Base-by-base conservation (phyloP, 1,139 yeast genomes). In the Eremothecium gossypii region DNA sequence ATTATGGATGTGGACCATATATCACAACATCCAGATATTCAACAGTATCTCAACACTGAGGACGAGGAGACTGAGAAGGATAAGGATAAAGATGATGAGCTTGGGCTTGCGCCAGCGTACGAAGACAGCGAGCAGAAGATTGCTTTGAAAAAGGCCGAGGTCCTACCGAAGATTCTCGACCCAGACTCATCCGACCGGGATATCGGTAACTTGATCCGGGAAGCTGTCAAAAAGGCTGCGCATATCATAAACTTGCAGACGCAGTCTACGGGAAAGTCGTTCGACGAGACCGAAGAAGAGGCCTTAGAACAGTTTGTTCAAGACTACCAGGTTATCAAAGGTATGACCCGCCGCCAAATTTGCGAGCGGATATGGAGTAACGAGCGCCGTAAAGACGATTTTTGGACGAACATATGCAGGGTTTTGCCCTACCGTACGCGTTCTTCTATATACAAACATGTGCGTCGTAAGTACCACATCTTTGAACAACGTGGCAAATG, bases 371-470 rank as follows among this genome's bases (percentile, higher is more conserved):
- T 89, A 30, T 89, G 97, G 97, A 70, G 89, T 7, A 77, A 77
- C 49, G 91, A 83, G 50, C 73, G 96, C 20, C 77, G 77, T 49
- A 85, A 84, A 63, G 96, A 87, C 62, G 79, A 76, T 50, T 86
- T 89, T 54, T 89, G 97, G 97, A 94, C 83, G 49, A 69, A 75
- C 29, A 67, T 87, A 13, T 80, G 87, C 36, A 72, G 76, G 41
- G 89, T 85, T 1, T 64, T 89, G 38, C 95, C 96, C 1, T 76
- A 82, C 51, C 71, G 97, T 55, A 79, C 95, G 0, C 69, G 95
- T 40, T 93, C 96, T 0, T 82, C 93, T 9, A 77, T 89, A 6
- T 89, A 89, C 65, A 89, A 89, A 60, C 97, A 89, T 60, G 93
- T 89, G 9, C 72, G 96, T 53, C 72, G 97, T 56, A 79, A 84